These are phyloP conservation scores for Mucor mucedo DNA, from an alignment of 371 early-diverging fungal genomes.

Conservation along the genomic window DNA sequence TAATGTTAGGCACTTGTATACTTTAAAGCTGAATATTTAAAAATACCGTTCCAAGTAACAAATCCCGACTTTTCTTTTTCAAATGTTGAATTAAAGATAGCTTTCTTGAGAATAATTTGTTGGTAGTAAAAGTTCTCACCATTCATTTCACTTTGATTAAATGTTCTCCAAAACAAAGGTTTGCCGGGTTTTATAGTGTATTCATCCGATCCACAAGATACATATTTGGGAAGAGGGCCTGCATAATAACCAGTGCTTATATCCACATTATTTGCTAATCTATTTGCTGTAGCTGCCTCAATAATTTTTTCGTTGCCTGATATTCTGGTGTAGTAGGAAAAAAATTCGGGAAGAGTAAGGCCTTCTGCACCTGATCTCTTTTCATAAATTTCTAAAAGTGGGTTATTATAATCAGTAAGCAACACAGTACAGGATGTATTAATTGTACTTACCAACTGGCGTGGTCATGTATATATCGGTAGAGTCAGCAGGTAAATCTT, in stretches of 20 bases:
- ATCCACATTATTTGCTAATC: background rate
- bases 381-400: too few relatives aligned
- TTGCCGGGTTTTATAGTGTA: background rate
- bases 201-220: background rate
- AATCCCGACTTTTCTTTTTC: background rate
- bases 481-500: background rate
- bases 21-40: too few relatives aligned
- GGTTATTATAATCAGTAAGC: too few relatives aligned
- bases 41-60: background rate
- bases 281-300: too few relatives aligned
- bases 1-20: too few relatives aligned
- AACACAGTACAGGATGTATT: too few relatives aligned
- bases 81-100: slow-evolving; percentile 2
- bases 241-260: background rate
- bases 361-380: too few relatives aligned
- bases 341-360: too few relatives aligned
- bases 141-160: slow-evolving; percentile 2
- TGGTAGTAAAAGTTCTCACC: slow-evolving; percentile 12
- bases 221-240: background rate
- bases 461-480: slow-evolving; percentile 2
- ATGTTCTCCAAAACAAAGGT: slow-evolving; percentile 3
- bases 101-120: slow-evolving; percentile 7
- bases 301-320: too few relatives aligned
- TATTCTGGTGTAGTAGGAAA: too few relatives aligned
- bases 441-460: background rate